Evolutionary conservation across 1,284 basidiomycete genomes (phyloP), one percentile per base, ranked within the genome.

Genomic region (Leucoagaricus sp.): DNA sequence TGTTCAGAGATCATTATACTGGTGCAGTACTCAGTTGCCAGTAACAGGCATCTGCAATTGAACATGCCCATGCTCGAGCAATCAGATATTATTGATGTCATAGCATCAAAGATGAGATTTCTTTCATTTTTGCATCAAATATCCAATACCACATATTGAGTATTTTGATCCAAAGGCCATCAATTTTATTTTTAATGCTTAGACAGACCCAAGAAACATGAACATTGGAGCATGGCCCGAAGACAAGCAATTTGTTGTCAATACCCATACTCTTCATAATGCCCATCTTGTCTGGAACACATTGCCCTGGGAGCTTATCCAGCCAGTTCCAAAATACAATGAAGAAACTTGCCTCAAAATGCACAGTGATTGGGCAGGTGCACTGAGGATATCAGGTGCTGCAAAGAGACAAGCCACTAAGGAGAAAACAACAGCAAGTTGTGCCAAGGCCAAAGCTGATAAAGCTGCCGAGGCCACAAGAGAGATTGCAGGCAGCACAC

Each of bases 151-250:
- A n/a, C n/a, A 45, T 7, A 19, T 15, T n/a, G 5, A 21, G 23
- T n/a, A 12, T 19, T 34, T 23, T 31, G 21, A 7, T 17, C n/a
- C 15, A 47, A 21, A 70, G 67, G 48, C 58, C 44, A 49, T 70
- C 8, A 44, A 58, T 7, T 69, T 67, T 52, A 53, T 45, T 3
- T 60, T 69, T 51, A 69, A 68, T 46, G 61, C 58, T 25, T 65
- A 70, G 34, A 65, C 67, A 54, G 65, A 69, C 17, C 8, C 6
- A n/a, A 38, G 36, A 9, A 33, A 12, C 12, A n/a, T n/a, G 23
- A 5, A 25, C 41, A 23, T 4, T 25, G 4, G 7, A 10, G 17
- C 23, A 7, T 6, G 25, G 13, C 25, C 42, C 9, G 13, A 23
- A 45, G 17, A 7, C 47, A 10, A 46, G n/a, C 46, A 40, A 41